A percentile compares a stretch with the other conserved stretches of the same genome.
phyloP scores from a whole-genome alignment of 208 protist genomes.

The Tritrichomonas musculus region DNA sequence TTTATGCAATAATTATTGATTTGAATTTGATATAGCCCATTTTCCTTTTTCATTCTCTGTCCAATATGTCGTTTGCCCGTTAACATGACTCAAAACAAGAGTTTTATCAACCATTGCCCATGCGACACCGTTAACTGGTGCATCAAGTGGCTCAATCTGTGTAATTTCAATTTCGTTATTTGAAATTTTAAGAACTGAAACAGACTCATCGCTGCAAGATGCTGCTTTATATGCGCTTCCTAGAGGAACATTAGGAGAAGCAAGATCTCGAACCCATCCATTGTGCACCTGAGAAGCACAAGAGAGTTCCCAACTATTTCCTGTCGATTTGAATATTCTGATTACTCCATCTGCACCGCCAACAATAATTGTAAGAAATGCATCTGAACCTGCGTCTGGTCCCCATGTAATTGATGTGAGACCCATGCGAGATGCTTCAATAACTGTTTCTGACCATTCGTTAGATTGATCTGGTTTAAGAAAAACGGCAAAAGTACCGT shows the following conservation, averaged over 20 bases:
- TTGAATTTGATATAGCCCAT: too few species aligned
- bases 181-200: not conserved
- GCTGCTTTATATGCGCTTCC: not conserved
- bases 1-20: too few species aligned
- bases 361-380: not conserved
- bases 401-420: not conserved
- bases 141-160: not conserved
- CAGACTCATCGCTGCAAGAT: not conserved
- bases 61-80: conserved; percentile 9
- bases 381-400: not conserved
- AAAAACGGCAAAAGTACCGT: conserved; percentile 12
- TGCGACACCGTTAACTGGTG: not conserved
- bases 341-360: not conserved
- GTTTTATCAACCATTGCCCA: conserved; percentile 19
- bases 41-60: not conserved
- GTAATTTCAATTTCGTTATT: not conserved
- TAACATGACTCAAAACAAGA: not conserved
- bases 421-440: not conserved
- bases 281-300: not conserved
- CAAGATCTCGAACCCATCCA: not conserved
- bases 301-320: not conserved
- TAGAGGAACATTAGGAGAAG: not conserved
- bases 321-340: not conserved
- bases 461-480: not conserved
- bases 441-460: not conserved